These are phyloP conservation scores for Furcasterigmium sp. DNA, from an alignment of 2,329 filamentous ascomycete genomes.

Conservation along the genomic window DNA sequence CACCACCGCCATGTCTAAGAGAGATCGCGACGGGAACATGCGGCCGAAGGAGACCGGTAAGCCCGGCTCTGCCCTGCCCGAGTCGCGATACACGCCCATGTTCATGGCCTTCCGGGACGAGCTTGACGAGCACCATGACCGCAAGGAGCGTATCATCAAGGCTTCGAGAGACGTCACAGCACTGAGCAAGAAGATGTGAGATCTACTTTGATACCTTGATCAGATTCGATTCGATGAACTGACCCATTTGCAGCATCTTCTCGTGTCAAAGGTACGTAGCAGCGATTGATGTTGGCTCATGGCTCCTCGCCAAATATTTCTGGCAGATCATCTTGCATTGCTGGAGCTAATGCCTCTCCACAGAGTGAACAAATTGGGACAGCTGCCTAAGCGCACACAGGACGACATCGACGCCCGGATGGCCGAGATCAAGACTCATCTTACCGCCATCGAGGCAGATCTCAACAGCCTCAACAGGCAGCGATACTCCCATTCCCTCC, in stretches of 20 bases:
- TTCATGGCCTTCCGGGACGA: constrained; percentile 84
- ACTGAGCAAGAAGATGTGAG: constrained; percentile 92
- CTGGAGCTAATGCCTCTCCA: neutral
- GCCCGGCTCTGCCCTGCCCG: constrained; percentile 24
- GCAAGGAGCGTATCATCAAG: constrained; percentile 85
- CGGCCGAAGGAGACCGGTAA: constrained; percentile 19
- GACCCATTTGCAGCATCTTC: constrained; percentile 26
- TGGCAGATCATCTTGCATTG: neutral
- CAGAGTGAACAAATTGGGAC: constrained; percentile 10
- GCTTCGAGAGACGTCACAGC: constrained; percentile 88
- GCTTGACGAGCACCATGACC: constrained; percentile 90
- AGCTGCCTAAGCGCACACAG: constrained; percentile 39
- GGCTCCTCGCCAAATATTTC: constrained; percentile 5
- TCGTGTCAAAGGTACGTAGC: constrained; percentile 32
- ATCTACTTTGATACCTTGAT: neutral
- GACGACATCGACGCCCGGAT: constrained; percentile 67
- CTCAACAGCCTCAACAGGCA: constrained; percentile 73
- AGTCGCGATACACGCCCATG: constrained; percentile 58
- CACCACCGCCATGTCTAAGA: constrained; percentile 30
- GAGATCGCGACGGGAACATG: constrained; percentile 46
- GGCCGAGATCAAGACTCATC: constrained; percentile 64
- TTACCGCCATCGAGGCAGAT: constrained; percentile 64
- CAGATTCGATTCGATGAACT: neutral
- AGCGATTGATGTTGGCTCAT: neutral
- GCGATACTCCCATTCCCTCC: constrained; percentile 76